A percentile compares a stretch with the other conserved stretches of the same genome.
These are phyloP conservation scores for Coemansia brasiliensis DNA, from an alignment of 192 early-diverging fungal genomes.

Conservation along the genomic window DNA sequence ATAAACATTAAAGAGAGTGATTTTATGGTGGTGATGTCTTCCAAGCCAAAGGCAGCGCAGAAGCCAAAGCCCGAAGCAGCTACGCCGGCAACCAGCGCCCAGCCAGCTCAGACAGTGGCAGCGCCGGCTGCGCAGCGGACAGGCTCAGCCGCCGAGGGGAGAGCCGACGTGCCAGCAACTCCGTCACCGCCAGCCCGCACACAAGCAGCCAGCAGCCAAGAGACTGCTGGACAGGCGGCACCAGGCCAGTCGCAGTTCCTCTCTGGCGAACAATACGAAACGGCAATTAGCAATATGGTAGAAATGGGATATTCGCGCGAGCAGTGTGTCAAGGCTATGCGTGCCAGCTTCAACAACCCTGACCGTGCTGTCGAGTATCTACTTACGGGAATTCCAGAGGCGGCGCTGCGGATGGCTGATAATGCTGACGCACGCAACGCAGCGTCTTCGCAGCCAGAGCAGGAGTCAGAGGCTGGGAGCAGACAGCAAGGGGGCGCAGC, in stretches of 20 bases:
- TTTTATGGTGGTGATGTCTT: conserved; percentile 94
- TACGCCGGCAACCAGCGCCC: conserved; percentile 39
- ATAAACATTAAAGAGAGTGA: conserved; percentile 86
- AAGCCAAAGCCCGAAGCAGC: conserved; percentile 49
- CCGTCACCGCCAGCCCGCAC: conserved; percentile 56
- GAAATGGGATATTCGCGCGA: conserved; percentile 94
- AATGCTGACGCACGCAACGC: conserved; percentile 28
- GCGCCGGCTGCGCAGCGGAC: conserved; percentile 47
- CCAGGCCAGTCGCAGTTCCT: conserved; percentile 41
- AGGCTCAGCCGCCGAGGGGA: conserved; percentile 21
- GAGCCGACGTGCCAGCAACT: conserved; percentile 43
- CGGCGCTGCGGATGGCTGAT: conserved; percentile 43
- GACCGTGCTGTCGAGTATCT: conserved; percentile 96
- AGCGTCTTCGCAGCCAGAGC: conserved; percentile 21
- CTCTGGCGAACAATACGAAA: conserved; percentile 74
- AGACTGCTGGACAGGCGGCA: conserved; percentile 42
- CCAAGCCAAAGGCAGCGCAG: conserved; percentile 55
- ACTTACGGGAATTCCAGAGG: conserved; percentile 64
- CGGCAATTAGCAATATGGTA: conserved; percentile 83
- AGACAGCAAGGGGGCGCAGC: neutral
- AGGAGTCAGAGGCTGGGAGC: conserved; percentile 33
- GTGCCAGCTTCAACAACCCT: conserved; percentile 96
- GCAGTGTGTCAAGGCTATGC: conserved; percentile 85
- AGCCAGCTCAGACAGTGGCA: conserved; percentile 35
- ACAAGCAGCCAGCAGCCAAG: neutral